These are phyloP conservation scores for Ascochyta clinopodiicola DNA, from an alignment of 2,329 filamentous ascomycete genomes.

Conservation along the genomic window DNA sequence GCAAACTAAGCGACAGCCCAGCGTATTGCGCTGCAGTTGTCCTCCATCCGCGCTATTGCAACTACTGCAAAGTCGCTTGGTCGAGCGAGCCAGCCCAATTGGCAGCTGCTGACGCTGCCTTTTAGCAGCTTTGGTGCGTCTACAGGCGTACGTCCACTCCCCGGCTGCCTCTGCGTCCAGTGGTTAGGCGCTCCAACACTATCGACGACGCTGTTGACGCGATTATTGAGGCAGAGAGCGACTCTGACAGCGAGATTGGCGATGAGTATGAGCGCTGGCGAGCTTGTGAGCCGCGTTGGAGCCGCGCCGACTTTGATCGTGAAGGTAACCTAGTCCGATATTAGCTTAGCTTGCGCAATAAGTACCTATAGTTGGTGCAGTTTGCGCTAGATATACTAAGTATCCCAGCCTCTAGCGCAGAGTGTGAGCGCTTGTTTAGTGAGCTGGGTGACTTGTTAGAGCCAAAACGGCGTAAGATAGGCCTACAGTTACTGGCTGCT, in stretches of 20 bases:
- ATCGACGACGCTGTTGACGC: neutral
- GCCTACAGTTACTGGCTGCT: no score
- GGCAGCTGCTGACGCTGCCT: neutral
- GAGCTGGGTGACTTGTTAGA: no score
- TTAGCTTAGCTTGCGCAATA: neutral
- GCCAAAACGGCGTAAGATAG: no score
- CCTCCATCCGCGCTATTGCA: neutral
- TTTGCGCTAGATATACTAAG: neutral
- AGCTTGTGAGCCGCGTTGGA: neutral
- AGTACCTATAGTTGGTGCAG: neutral
- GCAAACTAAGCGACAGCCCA: neutral
- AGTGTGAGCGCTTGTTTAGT: no score
- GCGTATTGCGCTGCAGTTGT: neutral
- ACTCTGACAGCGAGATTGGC: neutral
- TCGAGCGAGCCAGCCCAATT: no score
- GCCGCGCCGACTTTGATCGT: neutral
- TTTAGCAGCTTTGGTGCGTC: neutral
- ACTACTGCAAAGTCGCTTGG: neutral
- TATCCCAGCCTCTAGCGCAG: no score
- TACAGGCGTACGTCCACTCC: no score
- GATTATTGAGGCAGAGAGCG: neutral
- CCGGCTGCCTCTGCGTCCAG: no score
- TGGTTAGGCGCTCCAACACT: no score
- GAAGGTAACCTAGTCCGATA: neutral
- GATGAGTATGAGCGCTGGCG: neutral